Base-by-base conservation (phyloP, 805 yeast genomes). In the Metschnikowia continentalis region DNA sequence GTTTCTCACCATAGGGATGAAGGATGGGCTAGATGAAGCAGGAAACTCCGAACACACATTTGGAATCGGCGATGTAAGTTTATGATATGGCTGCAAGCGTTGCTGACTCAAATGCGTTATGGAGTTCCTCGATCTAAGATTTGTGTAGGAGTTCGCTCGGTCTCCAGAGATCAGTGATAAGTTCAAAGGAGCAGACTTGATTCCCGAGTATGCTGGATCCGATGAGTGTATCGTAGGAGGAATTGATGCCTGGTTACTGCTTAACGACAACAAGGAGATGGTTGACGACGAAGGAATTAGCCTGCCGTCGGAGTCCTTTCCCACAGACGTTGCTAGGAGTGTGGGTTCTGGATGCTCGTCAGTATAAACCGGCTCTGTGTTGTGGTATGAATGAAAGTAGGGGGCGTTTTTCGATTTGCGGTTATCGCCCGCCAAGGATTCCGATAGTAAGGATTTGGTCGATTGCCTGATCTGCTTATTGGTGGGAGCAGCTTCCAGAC, bases 341-440 rank as follows among this genome's bases (percentile, higher is more conserved):
- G 68, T 69, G 1, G 78, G 78, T 48, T 74, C 78, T 3, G 78
- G 78, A 52, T 74, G 78, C 22, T 70, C 76, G 42, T 65, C 67
- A 6, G 64, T 49, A 50, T 53, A 36, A 38, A 15, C 30, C 46
- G 62, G 67, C 13, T 64, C 57, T 51, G 52, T 32, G 32, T 35
- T 41, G 26, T 45, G 39, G 17, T 47, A 54, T 38, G 46, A 33
- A 39, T 19, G 51, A 1, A 39, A 46, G 15, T 49, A 35, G 5
- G 53, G 46, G 10, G 39, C 22, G 13, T 44, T 41, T 36, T 40
- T 36, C 6, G 49, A 10, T 13, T 26, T 23, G 35, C 33, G 46
- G 7, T 52, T 47, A 19, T 63, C 66, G 17, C 59, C 59, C 3
- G 70, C 70, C 47, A 67, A 53, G 5, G 70, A 63, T 32, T 61